These are phyloP conservation scores for Chlamydomonas reinhardtii DNA, from an alignment of 163 green algal species.

Conservation along the genomic window DNA sequence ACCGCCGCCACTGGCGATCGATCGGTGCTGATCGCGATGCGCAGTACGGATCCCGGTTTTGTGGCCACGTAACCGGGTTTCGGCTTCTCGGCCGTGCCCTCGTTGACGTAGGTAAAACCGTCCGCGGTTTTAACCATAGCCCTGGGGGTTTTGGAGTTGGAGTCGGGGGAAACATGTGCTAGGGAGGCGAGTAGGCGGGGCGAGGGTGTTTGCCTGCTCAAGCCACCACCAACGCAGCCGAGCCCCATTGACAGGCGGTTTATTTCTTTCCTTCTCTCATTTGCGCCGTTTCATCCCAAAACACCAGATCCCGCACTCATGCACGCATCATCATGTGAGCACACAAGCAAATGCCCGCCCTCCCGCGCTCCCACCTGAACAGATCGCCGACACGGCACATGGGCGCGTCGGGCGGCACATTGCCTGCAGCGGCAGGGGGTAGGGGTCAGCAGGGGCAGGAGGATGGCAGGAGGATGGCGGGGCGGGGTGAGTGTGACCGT, in stretches of 20 bases:
- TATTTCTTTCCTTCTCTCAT: too few relatives aligned
- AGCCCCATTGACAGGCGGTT: too few relatives aligned
- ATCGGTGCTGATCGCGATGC: not conserved
- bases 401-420: not conserved
- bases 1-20: not conserved
- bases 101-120: not conserved
- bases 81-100: constrained; percentile 18
- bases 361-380: not conserved
- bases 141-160: not conserved
- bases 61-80: constrained; percentile 14
- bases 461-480: not conserved
- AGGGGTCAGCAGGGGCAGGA: too few relatives aligned
- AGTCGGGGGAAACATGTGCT: too few relatives aligned
- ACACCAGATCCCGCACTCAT: not conserved
- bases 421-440: not conserved
- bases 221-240: too few relatives aligned
- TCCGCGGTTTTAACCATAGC: not conserved
- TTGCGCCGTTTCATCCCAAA: too few relatives aligned
- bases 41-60: not conserved
- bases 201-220: too few relatives aligned
- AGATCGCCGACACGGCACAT: constrained; percentile 4
- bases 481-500: too few relatives aligned
- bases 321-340: not conserved
- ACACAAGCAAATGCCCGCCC: not conserved
- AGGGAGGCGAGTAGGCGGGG: too few relatives aligned